Evolutionary conservation across 306 rosid genomes (phyloP).

Genomic region (Malus asiatica): DNA sequence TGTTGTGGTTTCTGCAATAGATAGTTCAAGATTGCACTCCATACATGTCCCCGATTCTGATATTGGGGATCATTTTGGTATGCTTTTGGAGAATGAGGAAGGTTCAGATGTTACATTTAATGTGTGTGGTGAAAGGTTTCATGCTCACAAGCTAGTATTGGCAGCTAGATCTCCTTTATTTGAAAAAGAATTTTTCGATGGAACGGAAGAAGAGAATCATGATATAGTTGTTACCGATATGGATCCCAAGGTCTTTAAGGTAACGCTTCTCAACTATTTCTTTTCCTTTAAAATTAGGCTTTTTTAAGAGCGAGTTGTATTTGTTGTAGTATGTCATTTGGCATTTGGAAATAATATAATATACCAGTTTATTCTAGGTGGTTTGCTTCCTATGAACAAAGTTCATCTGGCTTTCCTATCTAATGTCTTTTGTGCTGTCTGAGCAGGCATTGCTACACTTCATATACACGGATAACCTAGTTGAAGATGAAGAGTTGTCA

Average conservation of each 20-base stretch:
- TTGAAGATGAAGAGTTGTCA: conserved; percentile 73
- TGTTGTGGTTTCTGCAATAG: conserved; percentile 85
- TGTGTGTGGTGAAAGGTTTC: conserved; percentile 79
- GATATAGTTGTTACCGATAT: conserved; percentile 58
- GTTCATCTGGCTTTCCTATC: not conserved
- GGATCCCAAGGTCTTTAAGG: conserved; percentile 97
- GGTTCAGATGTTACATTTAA: conserved; percentile 77
- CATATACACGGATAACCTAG: conserved; percentile 73
- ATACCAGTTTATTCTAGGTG: not conserved
- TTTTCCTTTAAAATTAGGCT: not conserved
- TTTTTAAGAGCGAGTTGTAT: not conserved
- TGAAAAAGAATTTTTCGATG: conserved; percentile 51
- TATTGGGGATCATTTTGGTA: conserved; percentile 65
- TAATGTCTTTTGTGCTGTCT: conserved; percentile 24
- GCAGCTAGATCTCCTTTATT: conserved; percentile 85
- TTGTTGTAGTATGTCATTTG: not conserved
- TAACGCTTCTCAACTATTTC: not conserved
- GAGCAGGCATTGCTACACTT: conserved; percentile 90
- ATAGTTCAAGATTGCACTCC: conserved; percentile 66
- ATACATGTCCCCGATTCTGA: conserved; percentile 90
- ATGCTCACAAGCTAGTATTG: conserved; percentile 80
- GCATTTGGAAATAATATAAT: not conserved
- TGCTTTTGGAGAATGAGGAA: conserved; percentile 76
- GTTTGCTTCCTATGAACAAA: not conserved
- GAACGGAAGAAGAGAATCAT: conserved; percentile 46